These are phyloP conservation scores for Sorghum bicolor DNA, from an alignment of 176 grass and related monocot species.

Conservation along the genomic window Sorghum_bicolor_NCBIv3 NC_012870.2:3616501-3617000, in stretches of 20 bases:
- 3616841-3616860: background rate
- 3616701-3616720: background rate
- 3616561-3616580: slow-evolving; percentile 87
- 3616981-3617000: too few relatives aligned
- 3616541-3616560: background rate
- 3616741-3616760: slow-evolving; percentile 23
- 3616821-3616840: background rate
- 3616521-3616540: background rate
- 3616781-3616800: slow-evolving; percentile 34
- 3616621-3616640: slow-evolving; percentile 65
- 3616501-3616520: slow-evolving; percentile 38
- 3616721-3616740: slow-evolving; percentile 5
- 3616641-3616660: slow-evolving; percentile 55
- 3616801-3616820: background rate
- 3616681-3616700: background rate
- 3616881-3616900: too few relatives aligned
- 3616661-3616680: slow-evolving; percentile 35
- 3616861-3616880: background rate
- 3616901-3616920: too few relatives aligned
- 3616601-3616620: slow-evolving; percentile 95
- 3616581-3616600: slow-evolving; percentile 99
- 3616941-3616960: too few relatives aligned
- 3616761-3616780: slow-evolving; percentile 38
- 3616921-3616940: too few relatives aligned
- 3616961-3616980: too few relatives aligned